Evolutionary conservation across 1,284 basidiomycete species (phyloP), one percentile per base, ranked within the genome.

Genomic region (Ceratobasidium sp.): DNA sequence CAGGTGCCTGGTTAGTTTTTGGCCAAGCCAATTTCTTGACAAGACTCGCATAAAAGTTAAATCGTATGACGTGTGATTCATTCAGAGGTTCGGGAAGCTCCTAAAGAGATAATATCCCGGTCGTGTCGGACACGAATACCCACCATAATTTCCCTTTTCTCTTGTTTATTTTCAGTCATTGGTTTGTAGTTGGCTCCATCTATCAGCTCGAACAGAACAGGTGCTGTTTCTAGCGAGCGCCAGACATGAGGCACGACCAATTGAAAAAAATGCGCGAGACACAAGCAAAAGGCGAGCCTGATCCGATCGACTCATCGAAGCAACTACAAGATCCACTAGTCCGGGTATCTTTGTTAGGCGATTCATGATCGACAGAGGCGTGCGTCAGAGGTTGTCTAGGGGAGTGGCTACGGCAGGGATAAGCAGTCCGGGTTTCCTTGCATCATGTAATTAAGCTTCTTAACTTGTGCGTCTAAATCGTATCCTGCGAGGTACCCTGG

Each of bases 261-360:
- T n/a, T 16, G 56, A 25, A 59, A 59, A n/a, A 38, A 38, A 40
- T n/a, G 38, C 9, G 5, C 14, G 56, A 14, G 38, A 42, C 38
- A 59, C 56, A n/a, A 7, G 38, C 18, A 42, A 25, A 42, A 59
- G 40, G 36, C 38, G 36, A 25, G 38, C 56, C n/a, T 59, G 56
- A 25, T 59, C 36, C 9, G 56, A 33, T 59, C 28, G 56, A 6
- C 23, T 38, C 56, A 42, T 33, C 7, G 25, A 11, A 21, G 8
- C n/a, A 23, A 42, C n/a, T 14, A 59, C 25, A 3, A 59, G 11
- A n/a, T 25, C 9, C 2, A 38, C 9, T 25, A 59, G 36, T n/a
- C 42, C 56, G 8, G 38, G 28, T 25, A 42, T 42, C 3, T 42
- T 25, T n/a, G 42, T 11, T n/a, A 59, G 11, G 11, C 21, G 16